These are phyloP conservation scores for Cryptococcus hybrid DNA, from an alignment of 1,284 basidiomycete genomes.

Conservation along the genomic window DNA sequence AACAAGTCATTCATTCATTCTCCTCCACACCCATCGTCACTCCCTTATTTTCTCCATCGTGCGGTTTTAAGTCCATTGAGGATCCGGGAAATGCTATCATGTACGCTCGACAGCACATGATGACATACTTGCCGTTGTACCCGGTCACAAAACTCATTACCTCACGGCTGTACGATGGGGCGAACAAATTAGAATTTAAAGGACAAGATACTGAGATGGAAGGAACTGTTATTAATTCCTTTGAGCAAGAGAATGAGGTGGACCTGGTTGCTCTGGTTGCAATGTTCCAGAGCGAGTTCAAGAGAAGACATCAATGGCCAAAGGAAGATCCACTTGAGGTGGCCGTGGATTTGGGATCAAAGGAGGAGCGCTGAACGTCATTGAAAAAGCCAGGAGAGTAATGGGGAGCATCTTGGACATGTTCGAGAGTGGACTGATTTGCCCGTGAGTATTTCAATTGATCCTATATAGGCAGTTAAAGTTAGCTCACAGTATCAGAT, in stretches of 20 bases:
- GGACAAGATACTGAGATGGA: conserved; percentile 63
- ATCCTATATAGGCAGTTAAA: no score
- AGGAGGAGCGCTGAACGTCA: conserved; percentile 72
- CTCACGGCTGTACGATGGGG: conserved; percentile 60
- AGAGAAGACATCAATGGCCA: conserved; percentile 80
- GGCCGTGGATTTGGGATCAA: conserved; percentile 78
- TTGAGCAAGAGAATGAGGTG: conserved; percentile 14
- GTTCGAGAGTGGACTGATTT: conserved; percentile 90
- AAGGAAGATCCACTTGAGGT: conserved; percentile 82
- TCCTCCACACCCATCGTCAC: conserved; percentile 62
- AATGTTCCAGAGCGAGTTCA: conserved; percentile 85
- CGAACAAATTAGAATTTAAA: conserved; percentile 47
- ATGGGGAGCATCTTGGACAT: conserved; percentile 80
- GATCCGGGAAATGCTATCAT: conserved; percentile 56
- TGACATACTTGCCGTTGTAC: conserved; percentile 64
- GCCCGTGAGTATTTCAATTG: conserved; percentile 61
- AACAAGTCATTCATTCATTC: conserved; percentile 65
- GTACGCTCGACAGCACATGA: conserved; percentile 70
- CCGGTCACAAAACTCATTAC: conserved; percentile 77
- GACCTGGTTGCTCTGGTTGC: conserved; percentile 57
- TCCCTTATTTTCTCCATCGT: conserved; percentile 84
- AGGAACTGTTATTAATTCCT: conserved; percentile 59
- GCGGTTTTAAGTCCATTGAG: conserved; percentile 74
- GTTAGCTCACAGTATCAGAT: conserved; percentile 58
- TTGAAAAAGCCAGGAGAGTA: conserved; percentile 87